A percentile compares a stretch with the other conserved stretches of the same genome.
These are phyloP conservation scores for Amanita brunnescens DNA, from an alignment of 768 basidiomycete genomes.

Conservation along the genomic window DNA sequence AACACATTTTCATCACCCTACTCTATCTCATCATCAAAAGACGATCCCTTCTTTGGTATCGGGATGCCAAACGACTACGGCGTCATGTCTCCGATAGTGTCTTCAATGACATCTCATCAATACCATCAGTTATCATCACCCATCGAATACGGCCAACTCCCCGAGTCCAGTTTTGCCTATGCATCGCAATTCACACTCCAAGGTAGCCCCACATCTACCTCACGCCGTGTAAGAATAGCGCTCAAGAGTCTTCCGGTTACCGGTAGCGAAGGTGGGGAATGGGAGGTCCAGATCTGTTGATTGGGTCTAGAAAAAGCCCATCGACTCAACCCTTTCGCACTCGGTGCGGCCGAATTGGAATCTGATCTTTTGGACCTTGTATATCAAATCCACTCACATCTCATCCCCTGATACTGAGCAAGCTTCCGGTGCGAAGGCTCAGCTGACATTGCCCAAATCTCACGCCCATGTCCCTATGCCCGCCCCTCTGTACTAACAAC, in stretches of 20 bases:
- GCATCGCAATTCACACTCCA: conserved; percentile 29
- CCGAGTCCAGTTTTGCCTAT: conserved; percentile 24
- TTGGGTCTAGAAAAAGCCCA: not conserved
- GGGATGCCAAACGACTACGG: conserved; percentile 31
- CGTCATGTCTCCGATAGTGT: conserved; percentile 26
- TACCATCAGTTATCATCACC: conserved; percentile 19
- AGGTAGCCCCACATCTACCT: conserved; percentile 26
- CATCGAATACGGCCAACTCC: conserved; percentile 23
- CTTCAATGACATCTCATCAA: conserved; percentile 27
- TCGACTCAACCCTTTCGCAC: not conserved
- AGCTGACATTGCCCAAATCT: not conserved
- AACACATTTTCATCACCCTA: conserved; percentile 28
- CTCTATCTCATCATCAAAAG: conserved; percentile 28
- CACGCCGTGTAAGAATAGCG: conserved; percentile 56
- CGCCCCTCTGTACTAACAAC: conserved; percentile 1
- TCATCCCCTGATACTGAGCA: not conserved
- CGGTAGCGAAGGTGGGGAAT: conserved; percentile 65
- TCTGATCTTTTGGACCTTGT: not conserved
- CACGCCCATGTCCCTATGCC: not conserved
- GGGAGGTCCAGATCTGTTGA: conserved; percentile 71
- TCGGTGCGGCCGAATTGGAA: conserved; percentile 1
- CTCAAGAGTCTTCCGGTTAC: conserved; percentile 54
- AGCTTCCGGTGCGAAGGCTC: not conserved
- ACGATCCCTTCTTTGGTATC: conserved; percentile 54
- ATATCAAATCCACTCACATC: not conserved